Percentiles rank a stretch among this genome's conserved stretches.
These are phyloP conservation scores for Quercus robur DNA, from an alignment of 306 rosid genomes.

Conservation along the genomic window DNA sequence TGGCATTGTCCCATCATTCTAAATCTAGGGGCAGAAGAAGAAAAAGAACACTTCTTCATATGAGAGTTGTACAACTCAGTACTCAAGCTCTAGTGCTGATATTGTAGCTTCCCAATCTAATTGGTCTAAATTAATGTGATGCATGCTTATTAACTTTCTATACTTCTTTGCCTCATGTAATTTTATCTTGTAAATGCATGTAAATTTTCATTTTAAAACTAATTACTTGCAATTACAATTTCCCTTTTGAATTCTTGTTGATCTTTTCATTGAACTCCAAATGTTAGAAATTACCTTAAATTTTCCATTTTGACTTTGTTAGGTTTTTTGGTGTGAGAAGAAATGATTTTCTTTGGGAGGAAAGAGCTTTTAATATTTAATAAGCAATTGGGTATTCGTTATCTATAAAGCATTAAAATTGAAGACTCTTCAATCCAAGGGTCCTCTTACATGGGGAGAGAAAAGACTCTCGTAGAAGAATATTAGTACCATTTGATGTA, in stretches of 20 bases:
- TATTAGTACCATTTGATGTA: too few relatives aligned
- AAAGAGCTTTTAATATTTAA: too few relatives aligned
- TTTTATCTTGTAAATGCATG: constrained; percentile 44
- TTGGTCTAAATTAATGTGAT: constrained; percentile 25
- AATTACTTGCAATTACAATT: not conserved
- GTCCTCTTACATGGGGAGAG: too few relatives aligned
- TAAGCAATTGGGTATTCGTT: too few relatives aligned
- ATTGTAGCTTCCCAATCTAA: constrained; percentile 29
- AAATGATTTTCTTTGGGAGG: too few relatives aligned
- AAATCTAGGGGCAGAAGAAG: constrained; percentile 9
- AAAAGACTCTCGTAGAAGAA: too few relatives aligned
- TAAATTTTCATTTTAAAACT: not conserved
- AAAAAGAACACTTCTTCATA: constrained; percentile 18
- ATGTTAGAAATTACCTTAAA: too few relatives aligned
- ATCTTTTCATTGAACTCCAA: not conserved
- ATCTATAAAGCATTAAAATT: too few relatives aligned
- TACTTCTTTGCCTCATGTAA: constrained; percentile 20
- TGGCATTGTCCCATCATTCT: constrained; percentile 87
- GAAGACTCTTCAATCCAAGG: too few relatives aligned
- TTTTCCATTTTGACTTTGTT: too few relatives aligned
- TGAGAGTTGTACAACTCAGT: not conserved
- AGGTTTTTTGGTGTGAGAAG: too few relatives aligned
- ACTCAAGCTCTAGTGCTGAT: constrained; percentile 27
- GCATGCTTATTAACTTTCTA: constrained; percentile 26
- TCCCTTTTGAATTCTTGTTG: not conserved